A percentile compares a stretch with the other conserved stretches of the same genome.
Conservation (phyloP, 768 basidiomycete genomes). For the Collybia nuda region DNA sequence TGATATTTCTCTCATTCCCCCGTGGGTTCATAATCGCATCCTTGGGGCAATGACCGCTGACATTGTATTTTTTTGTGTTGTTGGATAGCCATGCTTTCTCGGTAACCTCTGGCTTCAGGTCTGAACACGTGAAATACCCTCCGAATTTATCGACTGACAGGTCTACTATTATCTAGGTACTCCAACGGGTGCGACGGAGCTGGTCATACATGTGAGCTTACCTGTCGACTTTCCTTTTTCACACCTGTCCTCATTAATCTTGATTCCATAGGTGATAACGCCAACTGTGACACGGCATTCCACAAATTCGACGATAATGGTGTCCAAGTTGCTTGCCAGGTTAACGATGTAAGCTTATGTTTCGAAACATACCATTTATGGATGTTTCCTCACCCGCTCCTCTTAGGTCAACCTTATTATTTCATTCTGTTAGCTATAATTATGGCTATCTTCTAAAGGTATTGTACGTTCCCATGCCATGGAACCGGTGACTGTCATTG, state of each 20-base stretch:
- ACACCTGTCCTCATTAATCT: neutral
- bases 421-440: slow-evolving; percentile 12
- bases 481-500: too few species aligned
- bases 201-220: slow-evolving; percentile 39
- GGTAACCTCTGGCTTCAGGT: slow-evolving; percentile 33
- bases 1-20: slow-evolving; percentile 31
- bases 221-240: neutral
- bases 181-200: slow-evolving; percentile 40
- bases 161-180: slow-evolving; percentile 24
- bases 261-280: slow-evolving; percentile 26
- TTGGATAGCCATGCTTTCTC: slow-evolving; percentile 27
- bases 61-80: neutral
- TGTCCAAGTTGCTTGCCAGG: slow-evolving; percentile 34
- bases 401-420: slow-evolving; percentile 15
- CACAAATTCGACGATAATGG: slow-evolving; percentile 28
- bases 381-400: too few species aligned
- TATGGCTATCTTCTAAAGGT: too few species aligned
- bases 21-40: slow-evolving; percentile 17
- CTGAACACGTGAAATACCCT: neutral
- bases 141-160: neutral
- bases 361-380: neutral
- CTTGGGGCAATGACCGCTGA: too few species aligned
- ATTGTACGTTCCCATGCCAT: too few species aligned
- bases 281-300: slow-evolving; percentile 38
- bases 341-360: slow-evolving; percentile 6